These are phyloP conservation scores for Scutellaria galericulata DNA, from an alignment of 257 asterid genomes.

Conservation along the genomic window DNA sequence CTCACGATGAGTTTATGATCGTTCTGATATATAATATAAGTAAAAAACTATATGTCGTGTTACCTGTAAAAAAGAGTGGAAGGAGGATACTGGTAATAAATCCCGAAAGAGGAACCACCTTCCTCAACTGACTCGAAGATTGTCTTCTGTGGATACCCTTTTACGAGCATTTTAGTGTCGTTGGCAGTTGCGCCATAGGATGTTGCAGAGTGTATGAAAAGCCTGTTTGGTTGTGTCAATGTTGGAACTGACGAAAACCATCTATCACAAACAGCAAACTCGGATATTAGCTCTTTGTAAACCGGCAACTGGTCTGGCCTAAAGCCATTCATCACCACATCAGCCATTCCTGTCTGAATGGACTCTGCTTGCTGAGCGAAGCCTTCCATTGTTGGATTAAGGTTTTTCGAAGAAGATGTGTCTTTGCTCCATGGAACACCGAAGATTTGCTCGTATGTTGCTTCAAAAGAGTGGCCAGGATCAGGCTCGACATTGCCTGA, in stretches of 20 bases:
- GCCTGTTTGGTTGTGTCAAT: constrained; percentile 75
- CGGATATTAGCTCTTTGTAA: constrained; percentile 54
- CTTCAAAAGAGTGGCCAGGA: constrained; percentile 78
- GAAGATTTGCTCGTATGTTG: constrained; percentile 59
- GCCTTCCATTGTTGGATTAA: constrained; percentile 66
- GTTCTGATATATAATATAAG: neutral
- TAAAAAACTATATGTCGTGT: neutral
- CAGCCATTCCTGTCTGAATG: constrained; percentile 56
- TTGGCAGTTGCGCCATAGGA: constrained; percentile 63
- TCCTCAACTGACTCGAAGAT: constrained; percentile 73
- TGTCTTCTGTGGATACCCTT: constrained; percentile 74
- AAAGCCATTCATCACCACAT: constrained; percentile 69
- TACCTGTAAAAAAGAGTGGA: constrained; percentile 75
- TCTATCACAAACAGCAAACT: constrained; percentile 77
- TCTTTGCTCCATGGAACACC: constrained; percentile 54
- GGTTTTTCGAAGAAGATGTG: constrained; percentile 28
- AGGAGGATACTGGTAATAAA: constrained; percentile 68
- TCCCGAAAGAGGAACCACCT: constrained; percentile 56
- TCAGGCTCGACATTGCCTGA: constrained; percentile 64
- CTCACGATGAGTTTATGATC: neutral
- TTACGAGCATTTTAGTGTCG: constrained; percentile 55
- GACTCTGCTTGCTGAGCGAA: constrained; percentile 79
- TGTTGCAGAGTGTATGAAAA: constrained; percentile 74
- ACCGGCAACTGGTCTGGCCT: constrained; percentile 63
- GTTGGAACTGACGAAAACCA: constrained; percentile 73